A percentile compares a stretch with the other conserved stretches of the same genome.
These are phyloP conservation scores for Mrakia gelida DNA, from an alignment of 768 basidiomycete species.

Conservation along the genomic window DNA sequence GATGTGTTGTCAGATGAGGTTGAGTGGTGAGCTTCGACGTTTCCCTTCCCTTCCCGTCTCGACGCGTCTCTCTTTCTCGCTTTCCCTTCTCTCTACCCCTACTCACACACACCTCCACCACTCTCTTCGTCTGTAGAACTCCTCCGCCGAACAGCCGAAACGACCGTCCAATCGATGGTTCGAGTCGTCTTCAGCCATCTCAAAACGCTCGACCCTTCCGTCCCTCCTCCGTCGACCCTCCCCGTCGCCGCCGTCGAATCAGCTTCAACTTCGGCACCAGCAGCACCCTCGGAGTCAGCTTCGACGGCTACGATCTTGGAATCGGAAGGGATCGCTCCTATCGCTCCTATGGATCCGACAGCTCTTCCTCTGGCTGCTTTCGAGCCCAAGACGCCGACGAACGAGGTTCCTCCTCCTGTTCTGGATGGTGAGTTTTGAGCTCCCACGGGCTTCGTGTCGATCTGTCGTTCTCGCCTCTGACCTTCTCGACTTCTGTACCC, in stretches of 20 bases:
- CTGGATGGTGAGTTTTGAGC: background rate
- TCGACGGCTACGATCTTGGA: background rate
- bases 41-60: background rate
- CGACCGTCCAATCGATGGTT: conserved; percentile 81
- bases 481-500: background rate
- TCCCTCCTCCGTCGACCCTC: background rate
- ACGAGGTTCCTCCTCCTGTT: background rate
- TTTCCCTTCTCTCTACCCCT: too few species aligned
- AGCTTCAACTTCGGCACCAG: background rate
- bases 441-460: background rate
- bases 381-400: background rate
- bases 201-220: conserved; percentile 34
- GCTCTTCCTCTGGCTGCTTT: conserved; percentile 3
- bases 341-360: conserved; percentile 26
- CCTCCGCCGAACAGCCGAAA: conserved; percentile 78
- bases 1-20: conserved; percentile 91
- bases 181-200: conserved; percentile 74
- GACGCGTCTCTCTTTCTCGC: background rate
- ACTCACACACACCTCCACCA: background rate
- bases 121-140: conserved; percentile 56
- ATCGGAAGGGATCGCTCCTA: conserved; percentile 1
- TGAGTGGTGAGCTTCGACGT: conserved; percentile 67
- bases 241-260: background rate
- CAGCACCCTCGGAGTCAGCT: background rate
- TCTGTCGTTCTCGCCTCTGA: background rate